Base-by-base conservation (phyloP, 2,329 filamentous ascomycete genomes). In the Stromatinia cepivora region DNA sequence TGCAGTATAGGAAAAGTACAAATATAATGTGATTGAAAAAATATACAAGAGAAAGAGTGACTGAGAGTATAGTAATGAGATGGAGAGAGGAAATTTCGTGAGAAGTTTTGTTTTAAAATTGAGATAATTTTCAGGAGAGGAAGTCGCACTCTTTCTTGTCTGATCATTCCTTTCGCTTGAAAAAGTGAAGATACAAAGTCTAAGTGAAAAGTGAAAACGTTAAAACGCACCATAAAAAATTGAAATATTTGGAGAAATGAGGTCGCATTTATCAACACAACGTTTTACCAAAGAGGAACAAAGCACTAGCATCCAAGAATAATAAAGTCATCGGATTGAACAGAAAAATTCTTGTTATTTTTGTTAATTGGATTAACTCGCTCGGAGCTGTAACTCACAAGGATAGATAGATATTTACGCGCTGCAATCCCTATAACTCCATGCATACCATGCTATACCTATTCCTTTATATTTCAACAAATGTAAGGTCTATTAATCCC, bases 391-490 rank as follows among this genome's bases (percentile, higher is more conserved):
- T 22, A 34, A 42, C 66, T 62, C 56, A 53, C 56, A 52, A 62
- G 36, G n/a, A 62, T 45, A 42, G n/a, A 62, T 45, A 42, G 34
- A n/a, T 62, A 61, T 46, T 36, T 45, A 45, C 28, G 36, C 45
- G 57, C 57, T 56, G 31, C 39, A 17, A 28, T 42, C 20, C 28
- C 31, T 39, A 58, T 48, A 66, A 58, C 31, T 46, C 53, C 54
- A 34, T 66, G 22, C 39, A 53, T 45, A 50, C 57, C 57, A 54
- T 54, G 25, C 36, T 34, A 63, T 68, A 46, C 58, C 31, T 28
- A 45, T 62, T n/a, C 45, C 54, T 31, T 48, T 67, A 67, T 62
- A 46, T 59, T 62, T 61, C 22, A 39, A 67, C 45, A 61, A 34
- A 67, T 62, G 22, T 17, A 56, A 53, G 46, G 25, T 62, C 46